Evolutionary conservation across 148 eudicot genomes (phyloP), one percentile per base, ranked within the genome.

Genomic region (Vaccinium vitisidaea): DNA sequence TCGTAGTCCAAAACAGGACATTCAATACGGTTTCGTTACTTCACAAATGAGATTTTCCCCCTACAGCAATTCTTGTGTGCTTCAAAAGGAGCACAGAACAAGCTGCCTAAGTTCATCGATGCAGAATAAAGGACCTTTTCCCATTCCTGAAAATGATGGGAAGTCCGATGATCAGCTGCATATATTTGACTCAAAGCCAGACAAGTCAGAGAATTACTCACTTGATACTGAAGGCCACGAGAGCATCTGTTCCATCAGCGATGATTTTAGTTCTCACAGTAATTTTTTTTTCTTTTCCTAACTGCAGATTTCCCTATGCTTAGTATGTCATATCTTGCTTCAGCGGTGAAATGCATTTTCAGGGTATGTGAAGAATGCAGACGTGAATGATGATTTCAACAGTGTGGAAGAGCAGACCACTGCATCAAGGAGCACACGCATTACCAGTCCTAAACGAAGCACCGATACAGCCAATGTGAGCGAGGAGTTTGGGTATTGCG

Each of bases 211-310:
- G 19, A 84, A 77, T 69, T 53, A 14, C 12, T 36, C 55, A 53
- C 52, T 6, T 39, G n/a, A 84, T 79, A 53, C 36, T 21, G 54
- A 48, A 46, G 71, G 43, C 15, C 55, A 13, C 12, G 69, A 74
- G 54, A 14, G 71, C 80, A 75, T 83, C 80, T 43, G 23, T 46
- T 84, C 80, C 14, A 1, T 19, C 2, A 58, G 77, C 11, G 63
- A 39, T 55, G n/a, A 52, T 30, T 55, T 59, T n/a, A 84, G 83
- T 61, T 46, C 53, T n/a, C 19, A 53, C n/a, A 79, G 90, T 88
- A 88, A 67, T 53, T 30, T 21, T 32, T 32, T 30, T 52, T 70
- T 27, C 21, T 27, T 43, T 43, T 43, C 74, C 18, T 0, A 21
- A 56, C 13, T 8, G 2, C 32, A 56, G 8, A 19, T 75, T 83